Base-by-base conservation (phyloP, 345 rosid genomes). In the Lenwebbia sp. region DNA sequence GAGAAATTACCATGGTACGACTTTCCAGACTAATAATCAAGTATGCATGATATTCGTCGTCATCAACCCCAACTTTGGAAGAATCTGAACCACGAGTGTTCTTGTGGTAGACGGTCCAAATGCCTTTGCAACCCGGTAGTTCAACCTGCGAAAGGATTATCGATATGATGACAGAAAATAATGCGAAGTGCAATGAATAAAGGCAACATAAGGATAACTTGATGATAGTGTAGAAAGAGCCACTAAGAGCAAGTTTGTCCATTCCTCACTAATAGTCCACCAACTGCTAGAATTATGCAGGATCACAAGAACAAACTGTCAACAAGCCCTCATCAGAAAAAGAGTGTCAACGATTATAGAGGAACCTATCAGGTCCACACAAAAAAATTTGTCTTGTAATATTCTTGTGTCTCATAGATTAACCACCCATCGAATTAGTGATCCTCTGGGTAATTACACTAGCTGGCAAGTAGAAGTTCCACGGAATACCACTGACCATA, bases 21-120 rank as follows among this genome's bases (percentile, higher is more conserved):
- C 94, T 91, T 90, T 97, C 99, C 94, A 96, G 86, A 87, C 99
- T 97, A 88, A 97, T 97, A 91, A 97, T 97, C 90, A 97, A 91
- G 92, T 96, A 97, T 51, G 99, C 99, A 91, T 97, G 99, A 93
- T 95, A 97, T 87, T 97, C 99, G 62, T 95, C 99, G 52, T 88
- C 99, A 44, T 87, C 93, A 76, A 88, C 92, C 23, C 92, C 91
- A 55, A 90, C 86, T 92, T 90, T 95, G 85, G 98, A 94, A 82
- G 94, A 90, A 92, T 96, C 98, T 62, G 86, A 92, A 91, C 93
- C 87, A 83, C 97, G 94, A 37, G 96, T 88, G 88, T 93, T 96
- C 93, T 97, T 96, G 91, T 96, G 99, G 91, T 95, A 97, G 86
- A 97, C 99, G 30, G 98, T 95, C 99, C 99, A 97, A 91, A 97